A percentile compares a stretch with the other conserved stretches of the same genome.
phyloP scores from a whole-genome alignment of 2,329 filamentous ascomycete genomes.

The Cladosporium sp. region DNA sequence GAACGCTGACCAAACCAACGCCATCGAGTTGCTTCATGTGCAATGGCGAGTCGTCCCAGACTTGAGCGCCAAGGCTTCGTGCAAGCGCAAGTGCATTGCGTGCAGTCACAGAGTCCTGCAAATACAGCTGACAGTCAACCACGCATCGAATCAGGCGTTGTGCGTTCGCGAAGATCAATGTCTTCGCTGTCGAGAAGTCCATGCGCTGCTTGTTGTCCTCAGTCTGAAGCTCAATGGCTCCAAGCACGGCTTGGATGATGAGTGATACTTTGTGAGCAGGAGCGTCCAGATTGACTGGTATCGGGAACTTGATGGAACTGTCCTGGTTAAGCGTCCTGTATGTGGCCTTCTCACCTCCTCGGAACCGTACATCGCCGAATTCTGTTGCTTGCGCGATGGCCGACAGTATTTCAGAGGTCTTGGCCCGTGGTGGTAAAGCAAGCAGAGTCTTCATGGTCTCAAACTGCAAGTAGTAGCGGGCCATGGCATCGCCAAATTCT shows the following conservation, averaged over 20 bases:
- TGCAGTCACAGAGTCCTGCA: constrained; percentile 66
- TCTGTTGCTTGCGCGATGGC: constrained; percentile 69
- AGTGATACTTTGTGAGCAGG: constrained; percentile 75
- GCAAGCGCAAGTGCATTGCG: constrained; percentile 74
- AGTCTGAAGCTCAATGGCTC: constrained; percentile 63
- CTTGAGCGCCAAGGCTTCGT: constrained; percentile 71
- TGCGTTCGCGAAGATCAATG: constrained; percentile 66
- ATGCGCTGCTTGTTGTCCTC: constrained; percentile 59
- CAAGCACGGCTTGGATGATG: constrained; percentile 74
- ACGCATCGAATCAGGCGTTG: constrained; percentile 73
- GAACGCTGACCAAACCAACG: constrained; percentile 73
- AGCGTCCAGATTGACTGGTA: constrained; percentile 67
- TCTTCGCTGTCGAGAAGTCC: constrained; percentile 63
- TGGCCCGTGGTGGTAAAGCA: constrained; percentile 60
- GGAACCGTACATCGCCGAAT: constrained; percentile 72
- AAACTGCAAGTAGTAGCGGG: constrained; percentile 77
- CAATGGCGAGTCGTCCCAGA: constrained; percentile 79
- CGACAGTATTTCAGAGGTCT: constrained; percentile 67
- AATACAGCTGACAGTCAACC: constrained; percentile 68
- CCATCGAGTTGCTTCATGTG: constrained; percentile 82
- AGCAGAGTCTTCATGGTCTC: constrained; percentile 76
- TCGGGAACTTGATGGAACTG: constrained; percentile 67
- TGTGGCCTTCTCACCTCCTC: constrained; percentile 65
- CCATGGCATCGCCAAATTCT: constrained; percentile 78
- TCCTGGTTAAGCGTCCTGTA: constrained; percentile 75